Evolutionary conservation across 306 rosid species (phyloP).

Genomic region (Ormosia semicastrata): DNA sequence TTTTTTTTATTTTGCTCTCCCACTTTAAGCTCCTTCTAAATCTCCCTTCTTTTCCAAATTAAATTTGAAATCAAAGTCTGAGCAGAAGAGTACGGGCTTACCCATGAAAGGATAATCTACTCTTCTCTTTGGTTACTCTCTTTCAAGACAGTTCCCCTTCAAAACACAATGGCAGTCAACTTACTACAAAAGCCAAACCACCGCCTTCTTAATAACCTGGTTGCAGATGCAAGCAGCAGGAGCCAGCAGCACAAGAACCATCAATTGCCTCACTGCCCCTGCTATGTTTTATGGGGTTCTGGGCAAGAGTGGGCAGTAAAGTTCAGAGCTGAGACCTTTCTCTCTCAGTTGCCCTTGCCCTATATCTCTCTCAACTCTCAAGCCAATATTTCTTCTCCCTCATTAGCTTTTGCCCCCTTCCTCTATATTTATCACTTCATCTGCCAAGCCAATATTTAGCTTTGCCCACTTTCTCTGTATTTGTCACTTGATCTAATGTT

Average conservation of each 20-base stretch:
- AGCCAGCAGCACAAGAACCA: slow-evolving; percentile 43
- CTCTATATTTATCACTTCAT: too few species aligned
- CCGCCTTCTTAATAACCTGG: slow-evolving; percentile 42
- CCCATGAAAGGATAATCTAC: slow-evolving; percentile 44
- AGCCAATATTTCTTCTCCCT: too few species aligned
- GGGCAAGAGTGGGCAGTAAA: slow-evolving; percentile 25
- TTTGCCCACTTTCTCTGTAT: too few species aligned
- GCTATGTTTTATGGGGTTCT: slow-evolving; percentile 43
- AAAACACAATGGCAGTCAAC: slow-evolving; percentile 33
- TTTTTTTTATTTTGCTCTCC: background rate
- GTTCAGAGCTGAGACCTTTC: slow-evolving; percentile 18
- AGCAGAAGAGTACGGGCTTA: slow-evolving; percentile 35
- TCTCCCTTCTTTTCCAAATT: slow-evolving; percentile 29
- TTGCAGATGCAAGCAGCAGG: slow-evolving; percentile 16
- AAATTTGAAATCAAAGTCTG: slow-evolving; percentile 36
- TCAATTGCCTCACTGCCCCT: slow-evolving; percentile 34
- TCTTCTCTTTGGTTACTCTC: background rate
- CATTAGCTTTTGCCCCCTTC: too few species aligned
- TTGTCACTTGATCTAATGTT: too few species aligned
- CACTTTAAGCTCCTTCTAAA: background rate
- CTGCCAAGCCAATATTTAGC: too few species aligned
- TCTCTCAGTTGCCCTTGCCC: background rate
- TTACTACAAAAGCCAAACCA: slow-evolving; percentile 57
- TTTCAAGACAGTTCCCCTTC: background rate
- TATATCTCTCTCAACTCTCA: background rate